These are phyloP conservation scores for Aleurites moluccanus DNA, from an alignment of 441 rosid species.

Conservation along the genomic window DNA sequence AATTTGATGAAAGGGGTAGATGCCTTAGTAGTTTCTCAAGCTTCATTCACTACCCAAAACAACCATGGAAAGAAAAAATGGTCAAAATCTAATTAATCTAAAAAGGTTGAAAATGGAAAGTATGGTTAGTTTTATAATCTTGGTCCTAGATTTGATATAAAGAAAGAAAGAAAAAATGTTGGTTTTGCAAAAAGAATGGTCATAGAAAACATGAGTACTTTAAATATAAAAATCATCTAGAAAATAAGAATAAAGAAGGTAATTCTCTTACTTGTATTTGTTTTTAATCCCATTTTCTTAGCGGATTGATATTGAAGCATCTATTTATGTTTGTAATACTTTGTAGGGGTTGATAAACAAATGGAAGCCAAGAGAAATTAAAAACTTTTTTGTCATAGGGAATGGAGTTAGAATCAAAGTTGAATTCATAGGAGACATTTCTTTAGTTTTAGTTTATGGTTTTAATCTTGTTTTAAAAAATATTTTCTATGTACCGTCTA, in stretches of 20 bases:
- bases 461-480: too few species aligned
- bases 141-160: background rate
- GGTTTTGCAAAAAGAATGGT: background rate
- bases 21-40: too few species aligned
- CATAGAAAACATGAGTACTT: background rate
- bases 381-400: background rate
- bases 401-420: background rate
- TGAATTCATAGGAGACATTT: background rate
- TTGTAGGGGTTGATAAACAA: background rate
- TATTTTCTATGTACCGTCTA: too few species aligned
- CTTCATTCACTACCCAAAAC: too few species aligned
- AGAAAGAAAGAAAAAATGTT: background rate
- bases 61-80: background rate
- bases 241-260: too few species aligned
- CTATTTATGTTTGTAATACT: background rate
- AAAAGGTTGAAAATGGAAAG: background rate
- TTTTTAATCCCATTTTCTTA: background rate
- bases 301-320: background rate
- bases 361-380: background rate
- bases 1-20: too few species aligned
- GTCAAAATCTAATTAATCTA: too few species aligned
- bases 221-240: too few species aligned
- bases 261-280: too few species aligned
- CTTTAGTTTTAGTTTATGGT: background rate
- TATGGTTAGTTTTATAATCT: too few species aligned